Base-by-base conservation (phyloP, 352 stramenopile species). In the Globisporangium canariense region DNA sequence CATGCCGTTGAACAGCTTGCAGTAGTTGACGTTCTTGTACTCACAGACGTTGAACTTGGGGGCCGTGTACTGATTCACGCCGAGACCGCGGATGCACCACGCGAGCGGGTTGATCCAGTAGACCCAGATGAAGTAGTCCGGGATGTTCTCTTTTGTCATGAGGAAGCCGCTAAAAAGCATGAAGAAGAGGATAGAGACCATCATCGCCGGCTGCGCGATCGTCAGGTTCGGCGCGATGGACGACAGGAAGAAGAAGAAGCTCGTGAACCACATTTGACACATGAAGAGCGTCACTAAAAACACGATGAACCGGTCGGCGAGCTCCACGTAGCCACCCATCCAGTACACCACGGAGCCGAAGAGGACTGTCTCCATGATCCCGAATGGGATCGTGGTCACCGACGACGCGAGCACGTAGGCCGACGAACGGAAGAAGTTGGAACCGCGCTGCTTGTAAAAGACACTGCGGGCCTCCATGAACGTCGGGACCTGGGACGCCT, bases 341-440 rank as follows among this genome's bases (percentile, higher is more conserved):
- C 86, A 98, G 68, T 98, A 98, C 7, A 97, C 65, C 36, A 97
- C 67, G 1, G 81, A 87, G n/a, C 89, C 87, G 67, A 96, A 97
- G 1, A 96, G 63, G 8, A 96, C 25, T 0, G 83, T 87, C 71
- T 97, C 89, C 38, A 93, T 67, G 2, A 89, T 38, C 60, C 69
- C 65, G 51, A 90, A 79, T 64, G 83, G 73, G 28, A 91, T 62
- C 47, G 83, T 73, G 1, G 75, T 76, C 20, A 89, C 11, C 6
- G 71, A 83, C 6, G 69, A 72, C 1, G 75, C 78, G 50, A 97
- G 53, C 9, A 97, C 81, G 66, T 96, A 97, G 9, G 84, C 79
- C 0, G 79, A 80, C 1, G 90, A 81, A 8, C 87, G 83, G 60
- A 91, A 96, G 66, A 97, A 97, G 64, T 97, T 96, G 25, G 82